A percentile compares a stretch with the other conserved stretches of the same genome.
These are phyloP conservation scores for Colletotrichum chrysophilum DNA, from an alignment of 2,329 filamentous ascomycete species.

Conservation along the genomic window DNA sequence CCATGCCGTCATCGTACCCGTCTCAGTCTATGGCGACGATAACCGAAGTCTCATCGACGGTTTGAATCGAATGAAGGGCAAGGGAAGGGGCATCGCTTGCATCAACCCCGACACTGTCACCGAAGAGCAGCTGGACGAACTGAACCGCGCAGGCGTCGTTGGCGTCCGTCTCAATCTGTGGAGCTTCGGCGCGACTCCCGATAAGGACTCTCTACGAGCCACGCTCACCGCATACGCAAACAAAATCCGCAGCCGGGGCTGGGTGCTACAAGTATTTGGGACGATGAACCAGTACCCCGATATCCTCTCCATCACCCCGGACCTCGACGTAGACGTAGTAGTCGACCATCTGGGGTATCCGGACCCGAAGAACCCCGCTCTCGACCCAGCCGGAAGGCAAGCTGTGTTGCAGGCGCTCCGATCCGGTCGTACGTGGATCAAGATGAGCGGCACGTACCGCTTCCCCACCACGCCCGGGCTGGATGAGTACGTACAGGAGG, in stretches of 20 bases:
- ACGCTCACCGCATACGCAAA: not conserved
- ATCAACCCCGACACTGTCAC: not conserved
- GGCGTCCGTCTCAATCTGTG: not conserved
- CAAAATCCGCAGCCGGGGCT: not conserved
- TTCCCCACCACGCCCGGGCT: not conserved
- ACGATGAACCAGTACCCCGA: not conserved
- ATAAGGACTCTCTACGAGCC: not conserved
- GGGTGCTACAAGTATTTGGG: not conserved
- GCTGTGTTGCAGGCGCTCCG: not conserved
- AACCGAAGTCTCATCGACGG: not conserved
- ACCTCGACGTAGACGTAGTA: not conserved
- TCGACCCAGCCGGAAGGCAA: not conserved
- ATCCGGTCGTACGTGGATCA: not conserved
- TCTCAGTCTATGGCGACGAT: not conserved
- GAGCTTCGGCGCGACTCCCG: not conserved
- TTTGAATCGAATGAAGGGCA: not conserved
- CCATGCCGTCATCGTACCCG: not conserved
- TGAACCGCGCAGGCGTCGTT: not conserved
- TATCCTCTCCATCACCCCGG: not conserved
- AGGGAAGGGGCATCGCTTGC: not conserved
- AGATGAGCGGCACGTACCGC: not conserved
- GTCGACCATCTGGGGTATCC: not conserved
- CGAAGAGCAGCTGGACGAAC: not conserved
- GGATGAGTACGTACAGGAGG: not conserved
- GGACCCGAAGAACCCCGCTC: not conserved